Conservation (phyloP, 2,329 filamentous ascomycete species). For the Arthroderma sp. region DNA sequence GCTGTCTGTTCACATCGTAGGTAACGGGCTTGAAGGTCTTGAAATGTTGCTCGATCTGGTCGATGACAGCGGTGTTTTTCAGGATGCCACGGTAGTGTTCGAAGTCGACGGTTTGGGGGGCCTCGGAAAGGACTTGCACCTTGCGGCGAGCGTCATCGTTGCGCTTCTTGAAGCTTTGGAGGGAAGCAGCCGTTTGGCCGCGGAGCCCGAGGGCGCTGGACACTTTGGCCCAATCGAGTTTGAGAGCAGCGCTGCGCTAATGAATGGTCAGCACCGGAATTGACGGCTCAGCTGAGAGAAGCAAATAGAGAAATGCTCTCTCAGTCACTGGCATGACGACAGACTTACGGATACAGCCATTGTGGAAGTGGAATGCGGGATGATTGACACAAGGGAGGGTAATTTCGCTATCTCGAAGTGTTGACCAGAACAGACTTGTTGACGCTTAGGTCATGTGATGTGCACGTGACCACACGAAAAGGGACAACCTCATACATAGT, state of each 20-base stretch:
- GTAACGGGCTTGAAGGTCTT: conserved; percentile 77
- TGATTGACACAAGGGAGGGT: conserved; percentile 7
- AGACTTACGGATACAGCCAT: conserved; percentile 29
- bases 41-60: conserved; percentile 97
- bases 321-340: not conserved
- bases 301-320: not conserved
- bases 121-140: conserved; percentile 69
- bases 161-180: conserved; percentile 97
- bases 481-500: too few relatives aligned
- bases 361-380: conserved; percentile 22
- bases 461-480: too few relatives aligned
- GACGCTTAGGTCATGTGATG: not conserved
- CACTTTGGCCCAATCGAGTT: conserved; percentile 98
- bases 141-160: conserved; percentile 98
- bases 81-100: conserved; percentile 76
- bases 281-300: conserved; percentile 11
- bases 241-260: conserved; percentile 93
- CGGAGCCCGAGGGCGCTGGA: conserved; percentile 88
- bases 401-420: conserved; percentile 1
- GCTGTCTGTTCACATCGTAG: conserved; percentile 84
- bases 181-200: conserved; percentile 80
- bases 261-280: conserved; percentile 5
- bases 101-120: conserved; percentile 82
- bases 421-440: conserved; percentile 6
- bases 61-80: conserved; percentile 90